Evolutionary conservation across 345 rosid genomes (phyloP).

Genomic region (Populus deltoides): DNA sequence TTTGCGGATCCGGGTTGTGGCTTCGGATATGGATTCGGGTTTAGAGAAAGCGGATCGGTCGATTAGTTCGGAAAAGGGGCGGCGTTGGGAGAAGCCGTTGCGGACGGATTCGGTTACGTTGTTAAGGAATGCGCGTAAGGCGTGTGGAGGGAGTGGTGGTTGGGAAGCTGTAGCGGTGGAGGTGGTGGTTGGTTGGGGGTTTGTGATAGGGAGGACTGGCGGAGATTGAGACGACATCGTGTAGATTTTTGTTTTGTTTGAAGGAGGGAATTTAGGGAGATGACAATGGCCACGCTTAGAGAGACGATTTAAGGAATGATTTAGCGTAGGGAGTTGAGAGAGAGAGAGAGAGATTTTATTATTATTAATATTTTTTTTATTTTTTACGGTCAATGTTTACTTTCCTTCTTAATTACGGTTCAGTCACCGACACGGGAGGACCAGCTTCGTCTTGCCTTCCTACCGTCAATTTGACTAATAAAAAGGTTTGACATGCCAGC

Average conservation of each 20-base stretch:
- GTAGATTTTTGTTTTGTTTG: neutral
- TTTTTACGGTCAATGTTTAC: neutral
- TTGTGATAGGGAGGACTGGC: conserved; percentile 45
- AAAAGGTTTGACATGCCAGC: neutral
- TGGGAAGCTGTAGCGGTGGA: conserved; percentile 22
- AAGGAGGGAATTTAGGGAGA: neutral
- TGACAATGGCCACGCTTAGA: neutral
- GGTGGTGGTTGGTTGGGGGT: conserved; percentile 16
- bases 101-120: conserved; percentile 39
- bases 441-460: neutral
- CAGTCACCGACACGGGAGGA: neutral
- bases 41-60: conserved; percentile 64
- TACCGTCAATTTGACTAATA: neutral
- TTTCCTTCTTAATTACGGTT: neutral
- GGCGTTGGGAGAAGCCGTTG: conserved; percentile 50
- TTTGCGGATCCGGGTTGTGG: conserved; percentile 62
- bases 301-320: neutral
- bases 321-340: neutral
- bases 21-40: conserved; percentile 68
- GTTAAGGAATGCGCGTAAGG: conserved; percentile 47
- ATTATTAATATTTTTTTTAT: neutral
- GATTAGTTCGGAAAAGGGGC: conserved; percentile 60
- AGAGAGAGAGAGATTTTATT: neutral
- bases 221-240: conserved; percentile 40
- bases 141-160: conserved; percentile 47